phyloP scores from a whole-genome alignment of 2,329 filamentous ascomycete genomes.

The Fusarium armeniacum region DNA sequence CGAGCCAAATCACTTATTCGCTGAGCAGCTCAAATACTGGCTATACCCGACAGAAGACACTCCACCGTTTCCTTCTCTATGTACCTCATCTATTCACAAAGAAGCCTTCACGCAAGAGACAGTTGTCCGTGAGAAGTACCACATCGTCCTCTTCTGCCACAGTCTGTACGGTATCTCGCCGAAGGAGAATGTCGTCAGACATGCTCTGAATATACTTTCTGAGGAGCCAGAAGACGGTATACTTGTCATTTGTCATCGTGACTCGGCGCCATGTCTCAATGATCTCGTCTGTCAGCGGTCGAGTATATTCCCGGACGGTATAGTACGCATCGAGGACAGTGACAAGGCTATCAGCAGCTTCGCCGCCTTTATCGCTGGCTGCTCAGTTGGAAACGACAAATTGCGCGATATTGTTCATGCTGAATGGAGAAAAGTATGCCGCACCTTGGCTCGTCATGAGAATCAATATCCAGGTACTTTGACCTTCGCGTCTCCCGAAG shows the following conservation, averaged over 20 bases:
- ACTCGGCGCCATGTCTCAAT: slow-evolving; percentile 58
- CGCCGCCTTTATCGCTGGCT: slow-evolving; percentile 66
- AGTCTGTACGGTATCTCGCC: slow-evolving; percentile 73
- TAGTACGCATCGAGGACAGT: slow-evolving; percentile 59
- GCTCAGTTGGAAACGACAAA: slow-evolving; percentile 52
- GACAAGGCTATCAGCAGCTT: slow-evolving; percentile 65
- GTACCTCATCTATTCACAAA: slow-evolving; percentile 53
- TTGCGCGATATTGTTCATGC: slow-evolving; percentile 51
- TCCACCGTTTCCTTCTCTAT: slow-evolving; percentile 59
- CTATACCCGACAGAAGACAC: slow-evolving; percentile 52
- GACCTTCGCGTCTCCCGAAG: slow-evolving; percentile 62
- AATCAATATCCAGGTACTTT: slow-evolving; percentile 57
- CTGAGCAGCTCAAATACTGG: slow-evolving; percentile 59
- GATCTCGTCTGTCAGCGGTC: slow-evolving; percentile 64
- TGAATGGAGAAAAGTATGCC: slow-evolving; percentile 68
- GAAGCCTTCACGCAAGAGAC: slow-evolving; percentile 56
- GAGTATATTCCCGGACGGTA: slow-evolving; percentile 62
- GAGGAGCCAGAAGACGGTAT: slow-evolving; percentile 57
- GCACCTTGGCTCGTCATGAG: slow-evolving; percentile 59
- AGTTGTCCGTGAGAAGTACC: slow-evolving; percentile 59
- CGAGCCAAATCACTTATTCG: slow-evolving; percentile 66
- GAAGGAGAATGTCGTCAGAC: slow-evolving; percentile 61
- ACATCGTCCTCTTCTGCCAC: slow-evolving; percentile 73
- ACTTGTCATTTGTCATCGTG: slow-evolving; percentile 70
- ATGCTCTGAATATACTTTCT: slow-evolving; percentile 63